These are phyloP conservation scores for Schizothecium vesticola DNA, from an alignment of 495 filamentous ascomycete species.

Conservation along the genomic window DNA sequence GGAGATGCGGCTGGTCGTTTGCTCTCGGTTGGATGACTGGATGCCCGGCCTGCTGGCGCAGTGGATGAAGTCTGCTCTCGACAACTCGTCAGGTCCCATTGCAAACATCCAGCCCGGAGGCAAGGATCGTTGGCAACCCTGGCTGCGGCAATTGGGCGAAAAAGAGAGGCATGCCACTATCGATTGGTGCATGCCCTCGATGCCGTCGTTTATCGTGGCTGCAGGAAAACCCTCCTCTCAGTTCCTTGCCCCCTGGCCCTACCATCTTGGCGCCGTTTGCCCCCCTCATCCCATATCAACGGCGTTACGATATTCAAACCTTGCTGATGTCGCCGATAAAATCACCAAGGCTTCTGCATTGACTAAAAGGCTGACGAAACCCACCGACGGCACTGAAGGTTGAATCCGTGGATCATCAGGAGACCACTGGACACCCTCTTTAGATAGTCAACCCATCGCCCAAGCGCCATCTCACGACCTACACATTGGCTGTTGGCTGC, in stretches of 20 bases:
- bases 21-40: background rate
- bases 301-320: background rate
- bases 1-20: background rate
- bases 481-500: background rate
- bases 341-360: background rate
- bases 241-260: background rate
- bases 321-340: background rate
- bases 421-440: background rate
- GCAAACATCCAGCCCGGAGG: background rate
- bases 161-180: constrained; percentile 4
- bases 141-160: constrained; percentile 1
- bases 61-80: background rate
- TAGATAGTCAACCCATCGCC: background rate
- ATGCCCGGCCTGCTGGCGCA: too few relatives aligned
- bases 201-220: constrained; percentile 6
- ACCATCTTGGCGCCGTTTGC: constrained; percentile 3
- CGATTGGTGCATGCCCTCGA: constrained; percentile 11
- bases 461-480: background rate
- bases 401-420: background rate
- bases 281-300: background rate
- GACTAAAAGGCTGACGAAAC: background rate
- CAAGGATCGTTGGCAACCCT: constrained; percentile 3
- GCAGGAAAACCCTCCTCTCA: background rate
- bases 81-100: background rate
- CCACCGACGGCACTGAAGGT: background rate